Base-by-base conservation (phyloP, 1,284 basidiomycete genomes). In the Schizophyllum commune region DNA sequence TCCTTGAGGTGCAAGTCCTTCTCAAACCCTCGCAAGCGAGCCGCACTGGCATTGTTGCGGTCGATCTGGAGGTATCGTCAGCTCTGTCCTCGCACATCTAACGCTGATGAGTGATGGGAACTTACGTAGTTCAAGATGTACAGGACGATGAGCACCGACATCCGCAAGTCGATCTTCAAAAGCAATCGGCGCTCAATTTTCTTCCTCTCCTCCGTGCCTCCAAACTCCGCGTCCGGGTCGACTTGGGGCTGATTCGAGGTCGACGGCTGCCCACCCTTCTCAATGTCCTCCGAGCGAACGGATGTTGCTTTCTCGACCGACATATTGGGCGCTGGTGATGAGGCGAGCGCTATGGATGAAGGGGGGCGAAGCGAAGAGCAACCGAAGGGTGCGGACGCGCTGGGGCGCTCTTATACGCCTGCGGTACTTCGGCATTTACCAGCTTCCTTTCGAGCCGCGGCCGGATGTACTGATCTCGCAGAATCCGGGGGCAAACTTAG, bases 11-110 rank as follows among this genome's bases (percentile, higher is more conserved):
- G 67, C 13, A 91, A 76, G 69, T 90, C 88, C 11, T 70, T 70
- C 68, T 88, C 84, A 61, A 91, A 83, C 0, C 88, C 86, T 56
- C 79, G 77, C 17, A 84, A 70, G 58, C 83, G 74, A 27, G 83
- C 83, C 32, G 81, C 83, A 57, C 82, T 70, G 39, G 81, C 84
- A 74, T 87, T 89, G 66, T 87, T 89, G 65, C 86, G 75, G 68
- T 89, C 86, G 55, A 89, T 81, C 82, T 89, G 61, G 61, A 34
- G 21, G 13, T 19, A 53, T 5, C 6, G 32, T 55, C 39, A 21
- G 47, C 33, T 22, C 60, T 7, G 64, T 32, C 34, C 34, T 33
- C n/a, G n/a, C n/a, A n/a, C n/a, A n/a, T 6, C 32, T 52, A 27
- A 32, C 58, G 52, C 52, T 5, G 52, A 32, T 22, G 15, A 15